Percentiles rank a stretch among this genome's conserved stretches.
Conservation (phyloP, 129 eudicot genomes). For the Tagetes patula region DNA sequence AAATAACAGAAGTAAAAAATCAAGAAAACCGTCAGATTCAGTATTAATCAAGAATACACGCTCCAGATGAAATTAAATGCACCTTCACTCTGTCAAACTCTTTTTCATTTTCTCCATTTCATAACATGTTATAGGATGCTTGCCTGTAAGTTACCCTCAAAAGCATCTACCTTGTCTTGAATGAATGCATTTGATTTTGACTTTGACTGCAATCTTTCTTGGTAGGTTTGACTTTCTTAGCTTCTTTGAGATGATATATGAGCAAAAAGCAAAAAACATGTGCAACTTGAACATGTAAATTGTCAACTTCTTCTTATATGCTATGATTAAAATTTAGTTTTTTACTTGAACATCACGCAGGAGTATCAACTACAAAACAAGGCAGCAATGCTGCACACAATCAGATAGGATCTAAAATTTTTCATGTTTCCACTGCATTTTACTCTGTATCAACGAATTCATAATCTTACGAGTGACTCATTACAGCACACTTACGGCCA, state of each 20-base stretch:
- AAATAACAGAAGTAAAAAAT: no score
- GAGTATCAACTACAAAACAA: not conserved
- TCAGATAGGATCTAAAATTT: no score
- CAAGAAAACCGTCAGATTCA: no score
- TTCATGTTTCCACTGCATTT: not conserved
- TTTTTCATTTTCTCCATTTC: no score
- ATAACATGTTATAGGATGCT: slow-evolving; percentile 34
- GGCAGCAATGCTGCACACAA: no score
- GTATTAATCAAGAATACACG: no score
- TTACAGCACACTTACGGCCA: not conserved
- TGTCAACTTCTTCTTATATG: no score
- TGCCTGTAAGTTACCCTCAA: slow-evolving; percentile 53
- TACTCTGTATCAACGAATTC: not conserved
- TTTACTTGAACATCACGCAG: no score
- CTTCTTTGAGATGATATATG: slow-evolving; percentile 34
- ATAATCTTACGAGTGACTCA: not conserved
- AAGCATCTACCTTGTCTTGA: slow-evolving; percentile 64
- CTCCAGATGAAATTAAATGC: no score
- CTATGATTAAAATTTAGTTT: no score
- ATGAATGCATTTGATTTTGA: slow-evolving; percentile 37
- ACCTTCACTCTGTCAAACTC: no score
- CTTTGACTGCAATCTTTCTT: slow-evolving; percentile 39
- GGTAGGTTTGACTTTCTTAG: slow-evolving; percentile 42
- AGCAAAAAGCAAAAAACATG: slow-evolving; percentile 42
- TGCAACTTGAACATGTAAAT: slow-evolving; percentile 30